Base-by-base conservation (phyloP, 2,329 filamentous ascomycete genomes). In the Trichoderma sp. region DNA sequence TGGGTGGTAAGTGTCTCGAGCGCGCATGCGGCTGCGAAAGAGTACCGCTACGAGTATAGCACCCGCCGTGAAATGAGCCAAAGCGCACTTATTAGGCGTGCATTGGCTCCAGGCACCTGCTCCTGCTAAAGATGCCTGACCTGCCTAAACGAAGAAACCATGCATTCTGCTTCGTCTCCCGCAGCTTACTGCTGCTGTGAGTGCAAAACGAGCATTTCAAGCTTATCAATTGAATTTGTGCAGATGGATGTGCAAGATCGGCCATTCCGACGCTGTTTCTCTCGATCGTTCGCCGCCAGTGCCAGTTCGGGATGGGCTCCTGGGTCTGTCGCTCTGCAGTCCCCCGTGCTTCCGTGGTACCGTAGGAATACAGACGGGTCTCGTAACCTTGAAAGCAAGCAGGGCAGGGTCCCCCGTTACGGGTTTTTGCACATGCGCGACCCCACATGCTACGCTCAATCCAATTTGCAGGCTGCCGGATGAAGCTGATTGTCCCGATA, bases 381-480 rank as follows among this genome's bases (percentile, higher is more conserved):
- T n/a, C 19, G 40, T 49, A 56, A 43, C 40, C 62, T 24, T 43
- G 24, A 31, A 31, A 55, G 27, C 52, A 55, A 55, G 24, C 49
- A 24, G 10, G 52, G 24, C 52, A 65, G 52, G 52, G 31, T 33
- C 27, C 24, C 62, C 49, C 37, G 24, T 64, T 53, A 27, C 53
- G 63, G 53, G 53, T 19, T 37, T 59, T 66, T 59, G 40, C 63
- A 66, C 63, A 49, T 58, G 61, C 63, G 40, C 37, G 58, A 66
- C 63, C 63, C 63, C 63, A 66, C 63, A 66, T 66, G 55, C 52
- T 59, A 33, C 16, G 56, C 16, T 47, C 62, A 57, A 57, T 49
- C 33, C 62, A 47, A 19, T 65, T 43, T 43, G 52, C 53, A 49
- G 52, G 62, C 62, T 65, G 62, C 62, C 62, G 62, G 24, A 35